Conservation (phyloP, 2,329 filamentous ascomycete species). For the Fusarium sp. region DNA sequence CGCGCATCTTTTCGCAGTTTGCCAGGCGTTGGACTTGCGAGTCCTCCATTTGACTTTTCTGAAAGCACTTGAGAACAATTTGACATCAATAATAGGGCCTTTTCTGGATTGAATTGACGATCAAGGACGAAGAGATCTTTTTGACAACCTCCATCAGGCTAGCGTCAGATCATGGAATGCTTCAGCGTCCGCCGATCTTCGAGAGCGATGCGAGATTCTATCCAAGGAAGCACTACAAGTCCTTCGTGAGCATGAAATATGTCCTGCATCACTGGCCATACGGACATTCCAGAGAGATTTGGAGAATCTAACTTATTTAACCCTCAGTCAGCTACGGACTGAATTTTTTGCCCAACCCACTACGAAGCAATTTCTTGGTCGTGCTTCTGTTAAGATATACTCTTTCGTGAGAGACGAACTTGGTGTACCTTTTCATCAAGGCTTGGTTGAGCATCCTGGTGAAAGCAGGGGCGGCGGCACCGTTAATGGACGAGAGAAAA, state of each 20-base stretch:
- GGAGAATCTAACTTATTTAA: accelerated
- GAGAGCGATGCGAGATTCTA: neutral
- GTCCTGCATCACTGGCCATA: accelerated
- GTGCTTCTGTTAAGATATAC: neutral
- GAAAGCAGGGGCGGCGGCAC: accelerated
- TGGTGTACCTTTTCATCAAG: accelerated
- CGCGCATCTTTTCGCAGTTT: neutral
- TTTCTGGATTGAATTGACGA: accelerated
- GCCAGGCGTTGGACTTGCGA: neutral
- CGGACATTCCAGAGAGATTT: accelerated
- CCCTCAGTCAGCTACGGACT: accelerated
- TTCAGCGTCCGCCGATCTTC: neutral
- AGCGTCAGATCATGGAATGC: neutral
- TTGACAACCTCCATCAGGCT: neutral
- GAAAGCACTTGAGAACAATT: accelerated
- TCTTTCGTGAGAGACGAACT: neutral
- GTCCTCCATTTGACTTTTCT: neutral
- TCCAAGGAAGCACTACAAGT: accelerated
- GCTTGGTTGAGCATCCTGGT: neutral
- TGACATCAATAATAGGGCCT: accelerated
- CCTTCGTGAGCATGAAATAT: accelerated
- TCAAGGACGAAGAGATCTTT: accelerated
- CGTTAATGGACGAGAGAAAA: neutral
- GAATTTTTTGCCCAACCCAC: neutral
- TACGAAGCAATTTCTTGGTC: accelerated